Evolutionary conservation across 306 rosid species (phyloP), one percentile per base, ranked within the genome.

Genomic region (Rosa rugosa): DNA sequence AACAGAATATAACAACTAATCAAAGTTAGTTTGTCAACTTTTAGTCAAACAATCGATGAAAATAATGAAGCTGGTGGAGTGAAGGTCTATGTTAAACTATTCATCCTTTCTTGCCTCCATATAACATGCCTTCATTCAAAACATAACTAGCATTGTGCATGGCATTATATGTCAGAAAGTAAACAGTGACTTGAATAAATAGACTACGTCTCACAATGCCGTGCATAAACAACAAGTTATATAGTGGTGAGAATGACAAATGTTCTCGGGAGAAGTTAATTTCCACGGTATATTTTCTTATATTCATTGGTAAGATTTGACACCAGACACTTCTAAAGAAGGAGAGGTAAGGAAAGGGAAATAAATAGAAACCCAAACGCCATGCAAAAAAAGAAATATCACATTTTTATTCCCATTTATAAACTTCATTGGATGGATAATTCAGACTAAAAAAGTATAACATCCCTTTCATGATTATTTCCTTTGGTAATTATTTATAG

Each of bases 131-230:
- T 6, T 18, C 23, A 53, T 53, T 53, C 1, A 53, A 53, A 18
- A 53, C 11, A 47, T 46, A 74, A 56, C 17, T 27, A 57, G 51
- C 78, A 12, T 57, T 38, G 56, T 22, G 77, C 64, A 59, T 22
- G 66, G 16, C 66, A 59, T 59, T 3, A 23, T 23, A 59, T 60
- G 36, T 18, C 66, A 60, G 38, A 60, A 60, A 59, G n/a, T 6
- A 60, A 10, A 11, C 17, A 4, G 66, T 25, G 66, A 60, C 18
- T 60, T 60, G 66, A 60, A 23, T 23, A 23, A n/a, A 60, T 17
- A 60, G 66, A 60, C 66, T 3, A 25, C 34, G 18, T 16, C 62
- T 60, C 66, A 23, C 36, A 59, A 59, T 23, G 2, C 38, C 38
- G 2, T 11, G 17, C 38, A 25, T 25, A 60, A 25, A 60, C 66